Evolutionary conservation across 345 rosid species (phyloP).

Genomic region (Populus davidiana): DNA sequence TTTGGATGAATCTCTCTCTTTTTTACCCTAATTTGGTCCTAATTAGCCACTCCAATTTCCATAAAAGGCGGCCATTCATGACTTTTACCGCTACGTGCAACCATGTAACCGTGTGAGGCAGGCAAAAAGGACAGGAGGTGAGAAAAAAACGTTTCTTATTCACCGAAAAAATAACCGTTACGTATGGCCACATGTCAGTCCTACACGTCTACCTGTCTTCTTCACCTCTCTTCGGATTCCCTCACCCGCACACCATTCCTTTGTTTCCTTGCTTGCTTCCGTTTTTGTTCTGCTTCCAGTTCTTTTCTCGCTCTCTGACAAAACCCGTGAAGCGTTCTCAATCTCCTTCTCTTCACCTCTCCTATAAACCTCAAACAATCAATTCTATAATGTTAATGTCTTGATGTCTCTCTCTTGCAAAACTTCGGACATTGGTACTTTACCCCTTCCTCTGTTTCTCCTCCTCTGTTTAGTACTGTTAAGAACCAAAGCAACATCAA

Average conservation of each 20-base stretch:
- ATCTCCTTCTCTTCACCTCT: slow-evolving; percentile 16
- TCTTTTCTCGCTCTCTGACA: slow-evolving; percentile 26
- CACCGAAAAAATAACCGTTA: slow-evolving; percentile 42
- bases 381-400: slow-evolving; percentile 19
- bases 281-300: slow-evolving; percentile 17
- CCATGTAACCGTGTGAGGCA: not conserved
- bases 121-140: too few relatives aligned
- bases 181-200: slow-evolving; percentile 47
- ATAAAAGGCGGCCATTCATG: too few relatives aligned
- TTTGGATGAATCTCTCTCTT: not conserved
- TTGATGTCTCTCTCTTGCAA: slow-evolving; percentile 22
- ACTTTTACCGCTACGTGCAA: not conserved
- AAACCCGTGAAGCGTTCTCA: slow-evolving; percentile 25
- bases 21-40: not conserved
- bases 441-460: slow-evolving; percentile 17
- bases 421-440: slow-evolving; percentile 18
- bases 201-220: slow-evolving; percentile 51
- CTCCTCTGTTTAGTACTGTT: slow-evolving; percentile 35
- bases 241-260: slow-evolving; percentile 8
- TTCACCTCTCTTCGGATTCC: slow-evolving; percentile 41
- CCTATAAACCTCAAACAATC: not conserved
- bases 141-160: not conserved
- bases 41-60: not conserved
- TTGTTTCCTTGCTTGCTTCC: slow-evolving; percentile 10
- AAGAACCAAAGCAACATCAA: slow-evolving; percentile 23